Percentiles rank a stretch among this genome's conserved stretches.
Evolutionary conservation across 805 yeast species (phyloP).

Genomic region (Grigorovia yakushimaensis): DNA sequence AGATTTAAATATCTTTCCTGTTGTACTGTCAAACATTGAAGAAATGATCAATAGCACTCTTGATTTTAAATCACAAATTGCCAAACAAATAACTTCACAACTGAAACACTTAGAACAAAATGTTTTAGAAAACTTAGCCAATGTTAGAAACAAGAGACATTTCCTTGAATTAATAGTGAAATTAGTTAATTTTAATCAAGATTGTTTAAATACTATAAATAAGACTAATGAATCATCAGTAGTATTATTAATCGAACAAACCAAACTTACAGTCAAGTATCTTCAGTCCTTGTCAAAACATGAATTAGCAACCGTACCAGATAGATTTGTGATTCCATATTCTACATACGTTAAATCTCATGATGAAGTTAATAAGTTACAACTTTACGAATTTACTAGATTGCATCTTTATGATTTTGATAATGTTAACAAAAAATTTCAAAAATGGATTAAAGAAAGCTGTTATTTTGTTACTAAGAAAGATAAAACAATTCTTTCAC

Average conservation of each 20-base stretch:
- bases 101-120: background rate
- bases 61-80: background rate
- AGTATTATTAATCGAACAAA: background rate
- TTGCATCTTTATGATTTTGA: no score
- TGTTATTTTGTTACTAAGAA: background rate
- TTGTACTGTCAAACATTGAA: background rate
- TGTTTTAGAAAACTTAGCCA: background rate
- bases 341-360: no score
- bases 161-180: background rate
- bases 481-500: background rate
- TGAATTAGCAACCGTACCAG: background rate
- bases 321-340: background rate
- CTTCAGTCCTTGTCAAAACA: background rate
- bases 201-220: background rate
- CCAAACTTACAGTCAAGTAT: background rate
- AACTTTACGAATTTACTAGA: no score
- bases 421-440: background rate
- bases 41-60: background rate
- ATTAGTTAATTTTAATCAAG: background rate
- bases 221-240: background rate
- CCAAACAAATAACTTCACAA: background rate
- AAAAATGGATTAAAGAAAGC: background rate
- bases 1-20: background rate
- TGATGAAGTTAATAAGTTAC: background rate
- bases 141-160: background rate